Evolutionary conservation across 1,139 yeast genomes (phyloP).

Genomic region (Trichomonascaceae sp.): DNA sequence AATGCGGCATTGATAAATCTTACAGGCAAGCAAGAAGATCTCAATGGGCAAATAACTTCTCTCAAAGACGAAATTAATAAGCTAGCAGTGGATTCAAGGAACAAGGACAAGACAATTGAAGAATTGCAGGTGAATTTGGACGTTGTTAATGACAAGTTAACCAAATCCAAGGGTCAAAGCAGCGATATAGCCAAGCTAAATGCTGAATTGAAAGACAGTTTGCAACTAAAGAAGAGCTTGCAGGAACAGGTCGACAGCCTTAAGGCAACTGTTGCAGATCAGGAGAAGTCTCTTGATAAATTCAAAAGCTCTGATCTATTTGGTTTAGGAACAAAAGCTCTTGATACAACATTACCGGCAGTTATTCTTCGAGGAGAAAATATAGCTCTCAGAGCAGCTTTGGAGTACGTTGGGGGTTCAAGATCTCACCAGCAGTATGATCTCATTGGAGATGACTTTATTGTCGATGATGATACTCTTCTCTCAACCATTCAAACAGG

Average conservation of each 20-base stretch:
- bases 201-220: constrained; percentile 24
- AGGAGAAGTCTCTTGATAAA: constrained; percentile 23
- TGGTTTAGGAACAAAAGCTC: constrained; percentile 11
- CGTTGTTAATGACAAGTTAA: constrained; percentile 40
- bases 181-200: constrained; percentile 30
- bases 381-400: constrained; percentile 14
- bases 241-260: constrained; percentile 19
- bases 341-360: constrained; percentile 14
- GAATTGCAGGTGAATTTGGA: constrained; percentile 43
- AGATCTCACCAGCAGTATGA: neutral
- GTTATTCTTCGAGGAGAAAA: constrained; percentile 20
- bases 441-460: neutral
- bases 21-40: constrained; percentile 16
- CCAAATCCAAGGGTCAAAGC: constrained; percentile 33
- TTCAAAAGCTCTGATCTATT: constrained; percentile 15
- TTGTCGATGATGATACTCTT: neutral
- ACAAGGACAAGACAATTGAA: constrained; percentile 37
- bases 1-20: constrained; percentile 16
- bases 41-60: constrained; percentile 20
- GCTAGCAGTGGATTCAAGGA: constrained; percentile 23
- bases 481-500: neutral
- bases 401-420: neutral
- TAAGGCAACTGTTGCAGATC: constrained; percentile 31
- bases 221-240: constrained; percentile 24
- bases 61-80: constrained; percentile 23